A percentile compares a stretch with the other conserved stretches of the same genome.
phyloP scores from a whole-genome alignment of 2,329 filamentous ascomycete species.

The Aspergillus puulaauensis region DNA sequence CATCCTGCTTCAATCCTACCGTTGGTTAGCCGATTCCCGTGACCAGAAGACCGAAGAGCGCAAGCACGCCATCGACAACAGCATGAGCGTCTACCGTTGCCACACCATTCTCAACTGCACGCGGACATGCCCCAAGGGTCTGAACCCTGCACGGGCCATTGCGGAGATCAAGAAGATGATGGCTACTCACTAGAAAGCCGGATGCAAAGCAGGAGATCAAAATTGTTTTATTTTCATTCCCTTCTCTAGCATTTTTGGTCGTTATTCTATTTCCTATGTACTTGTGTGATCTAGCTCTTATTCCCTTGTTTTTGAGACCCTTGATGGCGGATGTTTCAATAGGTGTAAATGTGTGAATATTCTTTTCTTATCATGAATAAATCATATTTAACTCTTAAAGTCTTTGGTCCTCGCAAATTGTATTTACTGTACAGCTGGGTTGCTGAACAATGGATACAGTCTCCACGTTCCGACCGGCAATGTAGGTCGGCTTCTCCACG shows the following conservation, averaged over 20 bases:
- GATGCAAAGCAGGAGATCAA: conserved; percentile 10
- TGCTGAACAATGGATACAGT: neutral
- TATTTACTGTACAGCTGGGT: too few species aligned
- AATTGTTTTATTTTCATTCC: conserved; percentile 15
- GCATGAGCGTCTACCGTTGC: conserved; percentile 97
- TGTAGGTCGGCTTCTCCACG: neutral
- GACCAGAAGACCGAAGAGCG: conserved; percentile 87
- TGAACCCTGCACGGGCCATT: conserved; percentile 94
- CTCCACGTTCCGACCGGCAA: neutral
- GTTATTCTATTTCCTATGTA: conserved; percentile 15
- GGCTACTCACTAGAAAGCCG: conserved; percentile 49
- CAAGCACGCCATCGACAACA: conserved; percentile 92
- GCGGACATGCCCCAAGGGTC: conserved; percentile 93
- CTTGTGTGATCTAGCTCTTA: conserved; percentile 19
- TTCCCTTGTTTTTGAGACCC: conserved; percentile 24
- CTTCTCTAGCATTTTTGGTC: conserved; percentile 14
- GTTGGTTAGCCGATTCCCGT: conserved; percentile 93
- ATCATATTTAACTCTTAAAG: neutral
- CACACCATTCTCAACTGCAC: conserved; percentile 99
- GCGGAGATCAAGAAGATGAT: conserved; percentile 98
- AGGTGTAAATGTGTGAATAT: conserved; percentile 30
- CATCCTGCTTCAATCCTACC: conserved; percentile 94
- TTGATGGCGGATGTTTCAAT: conserved; percentile 27
- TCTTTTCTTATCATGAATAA: conserved; percentile 10
- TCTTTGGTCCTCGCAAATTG: too few species aligned